phyloP scores from a whole-genome alignment of 202 grass and related monocot species.

The Panicum virgatum region DNA sequence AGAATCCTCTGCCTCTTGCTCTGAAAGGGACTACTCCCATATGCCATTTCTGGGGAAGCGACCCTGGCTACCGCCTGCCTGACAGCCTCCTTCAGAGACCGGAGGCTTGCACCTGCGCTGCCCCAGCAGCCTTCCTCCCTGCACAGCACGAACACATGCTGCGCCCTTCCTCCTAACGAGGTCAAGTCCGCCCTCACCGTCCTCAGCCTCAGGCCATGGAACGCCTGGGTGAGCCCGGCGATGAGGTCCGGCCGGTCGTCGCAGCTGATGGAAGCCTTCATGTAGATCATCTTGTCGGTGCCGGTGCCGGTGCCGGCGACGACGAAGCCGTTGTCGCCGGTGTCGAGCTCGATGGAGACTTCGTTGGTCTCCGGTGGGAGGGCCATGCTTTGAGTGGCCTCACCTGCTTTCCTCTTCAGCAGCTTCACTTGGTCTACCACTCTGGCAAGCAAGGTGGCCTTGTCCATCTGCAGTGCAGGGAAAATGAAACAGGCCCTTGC shows the following conservation, averaged over 20 bases:
- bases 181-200: constrained; percentile 42
- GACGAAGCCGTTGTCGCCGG: neutral
- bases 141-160: constrained; percentile 49
- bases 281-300: constrained; percentile 14
- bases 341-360: constrained; percentile 40
- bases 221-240: constrained; percentile 28
- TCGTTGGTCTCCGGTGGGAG: constrained; percentile 46
- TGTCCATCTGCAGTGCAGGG: constrained; percentile 60
- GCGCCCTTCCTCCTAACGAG: constrained; percentile 47
- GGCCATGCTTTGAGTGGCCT: constrained; percentile 23
- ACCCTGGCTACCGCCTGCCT: constrained; percentile 41
- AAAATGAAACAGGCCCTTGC: neutral
- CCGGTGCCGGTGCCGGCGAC: neutral
- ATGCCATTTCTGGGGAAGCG: constrained; percentile 40
- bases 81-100: constrained; percentile 52
- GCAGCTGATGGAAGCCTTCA: constrained; percentile 52
- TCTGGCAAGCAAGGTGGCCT: constrained; percentile 59
- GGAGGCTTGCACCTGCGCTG: constrained; percentile 9
- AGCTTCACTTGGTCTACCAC: constrained; percentile 67
- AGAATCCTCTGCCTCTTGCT: constrained; percentile 55
- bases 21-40: constrained; percentile 28
- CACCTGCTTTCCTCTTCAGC: constrained; percentile 53
- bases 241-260: constrained; percentile 50
- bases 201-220: constrained; percentile 45
- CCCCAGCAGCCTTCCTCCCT: neutral